Conservation (phyloP, 768 basidiomycete genomes). For the Mycena kentingensis region DNA sequence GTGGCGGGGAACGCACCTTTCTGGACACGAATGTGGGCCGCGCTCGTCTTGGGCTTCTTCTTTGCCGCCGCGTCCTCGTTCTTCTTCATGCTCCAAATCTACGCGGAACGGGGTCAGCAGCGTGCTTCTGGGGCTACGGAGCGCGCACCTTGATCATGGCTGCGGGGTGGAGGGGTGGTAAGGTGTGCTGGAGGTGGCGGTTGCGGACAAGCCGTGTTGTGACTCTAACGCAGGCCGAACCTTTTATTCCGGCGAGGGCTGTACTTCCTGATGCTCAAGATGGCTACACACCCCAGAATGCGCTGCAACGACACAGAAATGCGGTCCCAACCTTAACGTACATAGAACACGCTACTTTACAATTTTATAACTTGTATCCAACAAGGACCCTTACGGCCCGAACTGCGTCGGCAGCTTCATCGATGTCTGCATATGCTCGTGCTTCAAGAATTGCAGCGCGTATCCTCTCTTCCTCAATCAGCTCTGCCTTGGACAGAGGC, state of each 20-base stretch:
- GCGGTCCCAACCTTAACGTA: background rate
- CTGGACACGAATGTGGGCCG: constrained; percentile 98
- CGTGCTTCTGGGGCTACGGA: constrained; percentile 5
- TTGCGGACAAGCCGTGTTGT: background rate
- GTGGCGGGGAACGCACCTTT: constrained; percentile 65
- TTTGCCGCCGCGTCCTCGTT: constrained; percentile 95
- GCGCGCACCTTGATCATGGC: constrained; percentile 26
- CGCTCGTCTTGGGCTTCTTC: constrained; percentile 98
- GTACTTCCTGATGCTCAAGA: background rate
- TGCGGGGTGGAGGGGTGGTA: constrained; percentile 4
- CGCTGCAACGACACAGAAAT: background rate
- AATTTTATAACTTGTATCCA: constrained; percentile 51
- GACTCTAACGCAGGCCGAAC: background rate
- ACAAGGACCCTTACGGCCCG: constrained; percentile 63
- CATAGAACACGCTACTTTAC: background rate
- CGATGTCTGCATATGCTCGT: constrained; percentile 45
- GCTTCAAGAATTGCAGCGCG: constrained; percentile 64
- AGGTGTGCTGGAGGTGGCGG: constrained; percentile 10
- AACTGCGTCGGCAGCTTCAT: constrained; percentile 58
- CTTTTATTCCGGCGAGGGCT: background rate
- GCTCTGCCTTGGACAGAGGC: constrained; percentile 66
- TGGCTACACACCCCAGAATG: background rate
- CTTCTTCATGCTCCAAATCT: constrained; percentile 99
- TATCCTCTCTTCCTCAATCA: constrained; percentile 65
- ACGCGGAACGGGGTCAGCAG: constrained; percentile 15